phyloP scores from a whole-genome alignment of 2,329 filamentous ascomycete genomes.

The Penicillium sp. region DNA sequence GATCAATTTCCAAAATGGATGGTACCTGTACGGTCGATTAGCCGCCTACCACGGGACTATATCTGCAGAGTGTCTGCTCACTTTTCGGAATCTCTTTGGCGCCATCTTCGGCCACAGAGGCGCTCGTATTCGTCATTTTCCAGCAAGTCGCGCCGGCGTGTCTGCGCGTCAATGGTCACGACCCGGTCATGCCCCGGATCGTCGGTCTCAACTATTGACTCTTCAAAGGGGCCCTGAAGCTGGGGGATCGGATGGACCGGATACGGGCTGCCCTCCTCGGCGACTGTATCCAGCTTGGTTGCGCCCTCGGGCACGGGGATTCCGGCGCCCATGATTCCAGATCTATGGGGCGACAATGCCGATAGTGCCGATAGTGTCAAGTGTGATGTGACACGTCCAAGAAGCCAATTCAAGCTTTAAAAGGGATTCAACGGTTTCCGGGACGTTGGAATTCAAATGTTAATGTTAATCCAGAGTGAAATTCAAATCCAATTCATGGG shows the following conservation, averaged over 20 bases:
- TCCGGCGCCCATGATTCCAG: neutral
- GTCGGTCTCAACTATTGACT: constrained; percentile 44
- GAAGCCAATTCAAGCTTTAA: neutral
- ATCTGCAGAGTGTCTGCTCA: constrained; percentile 12
- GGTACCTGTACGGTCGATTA: constrained; percentile 56
- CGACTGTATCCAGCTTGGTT: neutral
- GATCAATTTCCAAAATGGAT: constrained; percentile 86
- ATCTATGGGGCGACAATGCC: neutral
- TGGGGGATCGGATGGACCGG: constrained; percentile 45
- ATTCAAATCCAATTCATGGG: constrained; percentile 16
- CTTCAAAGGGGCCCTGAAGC: constrained; percentile 48
- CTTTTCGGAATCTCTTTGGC: constrained; percentile 68
- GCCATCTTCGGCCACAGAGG: constrained; percentile 74
- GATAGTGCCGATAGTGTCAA: neutral
- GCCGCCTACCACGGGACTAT: neutral
- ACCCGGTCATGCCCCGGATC: constrained; percentile 27
- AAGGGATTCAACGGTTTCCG: neutral
- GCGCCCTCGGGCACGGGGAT: neutral
- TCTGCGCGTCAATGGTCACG: constrained; percentile 41
- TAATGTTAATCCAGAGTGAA: neutral
- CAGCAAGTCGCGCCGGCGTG: constrained; percentile 67
- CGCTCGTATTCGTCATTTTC: constrained; percentile 69
- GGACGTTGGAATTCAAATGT: too few relatives aligned
- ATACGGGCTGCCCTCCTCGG: constrained; percentile 15
- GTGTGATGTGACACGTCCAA: neutral